Conservation (phyloP, 148 eudicot genomes). For the Fagopyrum tataricum region DNA sequence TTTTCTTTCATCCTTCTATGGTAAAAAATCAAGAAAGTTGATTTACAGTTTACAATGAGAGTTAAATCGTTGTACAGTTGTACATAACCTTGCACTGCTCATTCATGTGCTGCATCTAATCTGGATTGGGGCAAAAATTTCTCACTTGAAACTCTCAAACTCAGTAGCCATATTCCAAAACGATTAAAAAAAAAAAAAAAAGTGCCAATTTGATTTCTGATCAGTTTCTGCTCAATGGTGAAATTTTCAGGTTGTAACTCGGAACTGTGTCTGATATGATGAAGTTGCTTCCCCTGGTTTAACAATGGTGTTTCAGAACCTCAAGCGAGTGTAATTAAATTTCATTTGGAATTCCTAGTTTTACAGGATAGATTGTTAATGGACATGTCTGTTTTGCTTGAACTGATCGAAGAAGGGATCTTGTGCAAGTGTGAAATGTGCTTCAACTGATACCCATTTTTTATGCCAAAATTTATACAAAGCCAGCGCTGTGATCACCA, state of each 20-base stretch:
- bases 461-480: background rate
- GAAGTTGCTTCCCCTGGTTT: background rate
- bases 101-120: background rate
- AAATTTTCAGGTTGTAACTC: conserved; percentile 4
- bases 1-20: background rate
- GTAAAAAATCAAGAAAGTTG: background rate
- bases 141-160: background rate
- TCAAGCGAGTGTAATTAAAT: background rate
- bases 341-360: background rate
- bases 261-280: background rate
- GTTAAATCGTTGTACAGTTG: background rate
- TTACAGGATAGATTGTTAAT: background rate
- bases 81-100: background rate
- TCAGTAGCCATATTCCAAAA: background rate
- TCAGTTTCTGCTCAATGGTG: background rate
- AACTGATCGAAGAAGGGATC: background rate
- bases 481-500: background rate
- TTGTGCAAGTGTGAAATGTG: background rate
- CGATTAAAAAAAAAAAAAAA: background rate
- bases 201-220: background rate
- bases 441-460: background rate
- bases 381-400: background rate
- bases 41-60: background rate
- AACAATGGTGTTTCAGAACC: background rate
- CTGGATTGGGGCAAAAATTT: background rate